A percentile compares a stretch with the other conserved stretches of the same genome.
Evolutionary conservation across 2,329 filamentous ascomycete genomes (phyloP).

Genomic region (Penicillium sp.): DNA sequence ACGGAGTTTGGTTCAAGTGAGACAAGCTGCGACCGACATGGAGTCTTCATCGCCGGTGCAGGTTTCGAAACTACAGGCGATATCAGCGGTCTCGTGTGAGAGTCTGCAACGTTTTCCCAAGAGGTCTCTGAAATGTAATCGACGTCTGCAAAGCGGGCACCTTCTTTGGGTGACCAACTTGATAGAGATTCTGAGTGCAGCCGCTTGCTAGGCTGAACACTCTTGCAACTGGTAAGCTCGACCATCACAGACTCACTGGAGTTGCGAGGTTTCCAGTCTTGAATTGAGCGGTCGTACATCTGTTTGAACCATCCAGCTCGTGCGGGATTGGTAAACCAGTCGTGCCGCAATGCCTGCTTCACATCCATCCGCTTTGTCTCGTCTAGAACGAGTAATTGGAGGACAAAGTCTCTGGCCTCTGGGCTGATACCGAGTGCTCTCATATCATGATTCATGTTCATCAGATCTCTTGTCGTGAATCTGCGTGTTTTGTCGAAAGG

Average conservation of each 20-base stretch:
- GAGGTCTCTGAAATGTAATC: slow-evolving; percentile 11
- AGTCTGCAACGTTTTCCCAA: neutral
- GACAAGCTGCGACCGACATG: neutral
- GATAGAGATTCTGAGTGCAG: neutral
- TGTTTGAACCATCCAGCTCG: slow-evolving; percentile 1
- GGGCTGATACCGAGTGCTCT: slow-evolving; percentile 49
- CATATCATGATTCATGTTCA: slow-evolving; percentile 48
- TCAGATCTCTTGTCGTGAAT: slow-evolving; percentile 46
- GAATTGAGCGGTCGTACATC: slow-evolving; percentile 2
- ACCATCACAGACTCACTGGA: slow-evolving; percentile 1
- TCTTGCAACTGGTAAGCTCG: neutral
- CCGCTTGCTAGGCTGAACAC: neutral
- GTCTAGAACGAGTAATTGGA: slow-evolving; percentile 54
- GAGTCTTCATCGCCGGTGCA: neutral
- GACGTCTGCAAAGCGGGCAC: neutral
- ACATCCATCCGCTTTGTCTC: slow-evolving; percentile 57
- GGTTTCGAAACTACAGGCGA: neutral
- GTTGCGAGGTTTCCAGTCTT: slow-evolving; percentile 4
- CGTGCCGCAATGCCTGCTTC: slow-evolving; percentile 56
- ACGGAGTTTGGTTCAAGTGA: neutral
- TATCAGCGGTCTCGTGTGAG: neutral
- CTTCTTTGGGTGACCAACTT: neutral
- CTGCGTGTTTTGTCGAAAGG: slow-evolving; percentile 47
- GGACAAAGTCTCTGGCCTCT: slow-evolving; percentile 58
- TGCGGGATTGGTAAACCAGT: slow-evolving; percentile 53